Evolutionary conservation across 1,284 basidiomycete species (phyloP).

Genomic region (Malassezia obtusa): DNA sequence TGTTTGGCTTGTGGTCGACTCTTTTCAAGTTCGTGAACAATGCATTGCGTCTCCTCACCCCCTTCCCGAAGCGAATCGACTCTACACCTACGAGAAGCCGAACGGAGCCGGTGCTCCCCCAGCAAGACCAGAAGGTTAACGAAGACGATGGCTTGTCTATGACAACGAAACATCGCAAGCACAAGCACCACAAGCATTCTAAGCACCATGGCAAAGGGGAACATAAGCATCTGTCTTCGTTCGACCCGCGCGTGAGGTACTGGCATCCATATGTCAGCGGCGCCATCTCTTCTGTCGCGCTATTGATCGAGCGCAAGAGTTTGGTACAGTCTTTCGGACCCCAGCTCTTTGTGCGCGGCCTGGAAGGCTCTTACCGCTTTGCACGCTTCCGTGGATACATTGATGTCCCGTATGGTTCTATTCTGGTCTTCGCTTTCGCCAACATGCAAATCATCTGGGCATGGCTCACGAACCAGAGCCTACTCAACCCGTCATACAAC

Average conservation of each 20-base stretch:
- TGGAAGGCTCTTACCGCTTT: constrained; percentile 73
- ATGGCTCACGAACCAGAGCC: constrained; percentile 55
- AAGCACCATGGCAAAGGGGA: not conserved
- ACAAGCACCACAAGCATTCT: not conserved
- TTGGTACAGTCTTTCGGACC: constrained; percentile 59
- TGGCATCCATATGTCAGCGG: constrained; percentile 88
- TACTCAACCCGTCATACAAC: constrained; percentile 30
- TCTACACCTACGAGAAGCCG: not conserved
- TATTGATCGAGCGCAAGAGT: constrained; percentile 69
- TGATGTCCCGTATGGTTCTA: constrained; percentile 71
- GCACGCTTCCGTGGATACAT: constrained; percentile 56
- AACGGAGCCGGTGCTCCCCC: constrained; percentile 1
- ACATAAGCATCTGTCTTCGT: constrained; percentile 33
- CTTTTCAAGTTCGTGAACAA: constrained; percentile 45
- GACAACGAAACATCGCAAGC: not conserved
- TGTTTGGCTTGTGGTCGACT: constrained; percentile 39
- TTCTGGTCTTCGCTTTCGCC: constrained; percentile 70
- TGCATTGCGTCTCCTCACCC: constrained; percentile 37
- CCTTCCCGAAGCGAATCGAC: constrained; percentile 10
- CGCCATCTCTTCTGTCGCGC: constrained; percentile 65
- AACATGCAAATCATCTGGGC: constrained; percentile 73
- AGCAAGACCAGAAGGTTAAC: not conserved
- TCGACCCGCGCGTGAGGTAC: constrained; percentile 49
- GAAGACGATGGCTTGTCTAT: not conserved
- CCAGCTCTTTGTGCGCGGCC: constrained; percentile 72